Base-by-base conservation (phyloP, 148 eudicot species). In the Cornus kousa region DNA sequence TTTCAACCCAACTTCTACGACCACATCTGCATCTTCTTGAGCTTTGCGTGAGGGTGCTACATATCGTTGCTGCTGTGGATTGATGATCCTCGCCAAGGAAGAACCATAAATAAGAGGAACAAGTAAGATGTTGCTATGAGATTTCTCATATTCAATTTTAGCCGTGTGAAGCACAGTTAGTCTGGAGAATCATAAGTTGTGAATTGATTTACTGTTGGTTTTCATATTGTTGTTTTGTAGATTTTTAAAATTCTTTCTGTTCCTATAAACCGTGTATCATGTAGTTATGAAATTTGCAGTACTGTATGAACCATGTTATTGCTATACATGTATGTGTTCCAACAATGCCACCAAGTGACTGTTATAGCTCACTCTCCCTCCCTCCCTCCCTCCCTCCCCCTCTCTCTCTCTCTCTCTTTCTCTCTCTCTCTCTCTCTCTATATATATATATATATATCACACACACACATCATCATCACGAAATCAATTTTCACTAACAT, bases 1-100 rank as follows among this genome's bases (percentile, higher is more conserved):
- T 10, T 96, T 92, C 68, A 94, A 92, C 72, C 98, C 98, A 20
- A 70, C 91, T 40, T 20, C 78, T 6, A 57, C 69, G 3, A 59
- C 77, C 13, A 82, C 91, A 23, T 78, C 92, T 17, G 83, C 91
- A 23, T 76, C 92, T 39, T 85, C 87, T 70, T 90, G 74, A 90
- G 79, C 66, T 71, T 39, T 33, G 64, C 32, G n/a, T 35, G 28
- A 17, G 24, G 0, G 9, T 19, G 19, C 8, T 19, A 11, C 59
- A 53, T 31, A 40, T 28, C 1, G 33, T 60, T 22, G 1, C n/a
- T 43, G 43, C 16, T 74, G 55, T 80, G 70, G 70, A 33, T 50
- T 39, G 73, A 50, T 43, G 73, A 50, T 43, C 39, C 59, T 28
- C 68, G 32, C 72, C 53, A 48, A 12, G 31, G 9, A 67, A 73